These are phyloP conservation scores for Aureobasidium mangrovei DNA, from an alignment of 2,329 filamentous ascomycete species.

Conservation along the genomic window DNA sequence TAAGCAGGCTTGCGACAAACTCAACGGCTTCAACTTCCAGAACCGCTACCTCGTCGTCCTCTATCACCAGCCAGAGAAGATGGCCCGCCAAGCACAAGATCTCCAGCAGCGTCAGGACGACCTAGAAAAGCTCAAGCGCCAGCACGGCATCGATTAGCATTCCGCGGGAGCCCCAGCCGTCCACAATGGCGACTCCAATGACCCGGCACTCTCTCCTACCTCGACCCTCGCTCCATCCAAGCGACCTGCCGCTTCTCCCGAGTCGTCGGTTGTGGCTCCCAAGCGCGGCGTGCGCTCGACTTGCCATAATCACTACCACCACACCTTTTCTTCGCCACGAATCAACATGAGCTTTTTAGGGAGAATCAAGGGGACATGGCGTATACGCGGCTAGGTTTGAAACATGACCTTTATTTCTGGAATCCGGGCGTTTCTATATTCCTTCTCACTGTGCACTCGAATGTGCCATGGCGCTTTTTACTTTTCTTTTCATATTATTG, in stretches of 20 bases:
- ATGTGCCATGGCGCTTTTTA: not conserved
- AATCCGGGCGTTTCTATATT: slow-evolving; percentile 1
- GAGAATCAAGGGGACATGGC: slow-evolving; percentile 12
- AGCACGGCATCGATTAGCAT: slow-evolving; percentile 72
- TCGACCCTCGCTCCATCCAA: slow-evolving; percentile 8
- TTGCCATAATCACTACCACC: slow-evolving; percentile 8
- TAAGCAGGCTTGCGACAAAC: slow-evolving; percentile 97
- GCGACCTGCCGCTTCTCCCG: not conserved
- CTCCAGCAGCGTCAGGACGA: slow-evolving; percentile 89
- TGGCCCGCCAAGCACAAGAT: slow-evolving; percentile 83
- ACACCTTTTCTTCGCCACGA: slow-evolving; percentile 14
- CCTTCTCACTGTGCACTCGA: not conserved
- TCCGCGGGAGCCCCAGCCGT: slow-evolving; percentile 23
- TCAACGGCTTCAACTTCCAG: slow-evolving; percentile 99
- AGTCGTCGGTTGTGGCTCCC: slow-evolving; percentile 14
- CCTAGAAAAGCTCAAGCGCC: slow-evolving; percentile 94
- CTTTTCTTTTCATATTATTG: not conserved
- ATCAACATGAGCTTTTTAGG: slow-evolving; percentile 14
- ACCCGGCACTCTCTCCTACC: slow-evolving; percentile 4
- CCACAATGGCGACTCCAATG: not conserved
- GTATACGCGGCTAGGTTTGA: slow-evolving; percentile 10
- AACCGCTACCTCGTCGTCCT: slow-evolving; percentile 92
- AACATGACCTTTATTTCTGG: not conserved
- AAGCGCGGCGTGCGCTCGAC: slow-evolving; percentile 14
- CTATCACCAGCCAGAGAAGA: slow-evolving; percentile 71